A percentile compares a stretch with the other conserved stretches of the same genome.
phyloP scores from a whole-genome alignment of 495 filamentous ascomycete species.

The Parmelia sp. region DNA sequence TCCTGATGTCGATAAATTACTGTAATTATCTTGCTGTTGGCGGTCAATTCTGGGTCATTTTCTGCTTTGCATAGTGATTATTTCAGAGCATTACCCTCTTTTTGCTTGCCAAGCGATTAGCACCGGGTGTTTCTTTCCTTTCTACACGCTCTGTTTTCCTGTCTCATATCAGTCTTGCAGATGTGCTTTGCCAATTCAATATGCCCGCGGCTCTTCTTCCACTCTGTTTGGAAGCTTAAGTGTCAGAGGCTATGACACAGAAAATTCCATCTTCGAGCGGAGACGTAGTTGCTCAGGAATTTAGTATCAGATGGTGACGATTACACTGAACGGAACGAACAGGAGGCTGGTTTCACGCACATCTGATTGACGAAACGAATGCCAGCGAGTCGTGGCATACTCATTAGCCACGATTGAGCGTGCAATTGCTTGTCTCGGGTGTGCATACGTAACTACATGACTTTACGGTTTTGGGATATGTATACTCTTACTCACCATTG shows the following conservation, averaged over 20 bases:
- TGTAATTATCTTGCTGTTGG: too few relatives aligned
- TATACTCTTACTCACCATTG: conserved; percentile 91
- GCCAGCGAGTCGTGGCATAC: not conserved
- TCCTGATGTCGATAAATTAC: too few relatives aligned
- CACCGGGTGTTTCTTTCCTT: not conserved
- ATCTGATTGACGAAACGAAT: not conserved
- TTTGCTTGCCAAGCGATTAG: not conserved
- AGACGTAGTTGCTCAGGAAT: not conserved
- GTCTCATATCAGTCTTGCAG: not conserved
- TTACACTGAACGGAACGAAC: not conserved
- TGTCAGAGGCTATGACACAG: not conserved
- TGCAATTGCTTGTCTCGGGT: not conserved
- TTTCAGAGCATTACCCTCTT: not conserved
- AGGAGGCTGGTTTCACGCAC: not conserved
- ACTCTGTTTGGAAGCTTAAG: not conserved
- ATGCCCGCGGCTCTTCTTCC: not conserved
- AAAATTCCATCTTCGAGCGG: not conserved
- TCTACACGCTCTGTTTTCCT: not conserved
- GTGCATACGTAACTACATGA: not conserved
- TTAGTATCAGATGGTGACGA: not conserved
- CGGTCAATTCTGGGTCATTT: not conserved
- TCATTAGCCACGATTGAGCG: not conserved
- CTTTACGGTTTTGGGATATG: conserved; percentile 89
- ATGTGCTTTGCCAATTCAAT: not conserved
- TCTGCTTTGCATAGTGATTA: too few relatives aligned